Evolutionary conservation across 768 basidiomycete genomes (phyloP).

Genomic region (Podaxis sp.): DNA sequence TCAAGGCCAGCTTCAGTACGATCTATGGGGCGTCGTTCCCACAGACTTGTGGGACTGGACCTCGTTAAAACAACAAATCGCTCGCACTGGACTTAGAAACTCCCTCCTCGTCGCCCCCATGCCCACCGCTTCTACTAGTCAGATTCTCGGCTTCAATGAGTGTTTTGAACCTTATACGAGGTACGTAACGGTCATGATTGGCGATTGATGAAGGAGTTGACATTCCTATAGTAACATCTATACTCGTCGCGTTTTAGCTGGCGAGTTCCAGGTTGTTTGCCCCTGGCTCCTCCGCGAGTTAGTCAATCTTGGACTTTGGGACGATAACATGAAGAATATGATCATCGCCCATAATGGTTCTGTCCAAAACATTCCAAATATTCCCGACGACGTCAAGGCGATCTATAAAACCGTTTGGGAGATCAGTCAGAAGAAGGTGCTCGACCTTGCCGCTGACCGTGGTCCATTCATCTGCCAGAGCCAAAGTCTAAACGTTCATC

Average conservation of each 20-base stretch:
- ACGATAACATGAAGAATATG: conserved; percentile 99
- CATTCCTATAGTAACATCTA: conserved; percentile 83
- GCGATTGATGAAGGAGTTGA: conserved; percentile 1
- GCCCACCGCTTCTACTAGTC: conserved; percentile 98
- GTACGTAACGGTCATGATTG: conserved; percentile 33
- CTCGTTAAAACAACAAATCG: conserved; percentile 82
- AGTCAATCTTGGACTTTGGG: conserved; percentile 93
- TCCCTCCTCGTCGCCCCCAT: conserved; percentile 93
- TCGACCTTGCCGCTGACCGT: conserved; percentile 98
- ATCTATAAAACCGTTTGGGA: conserved; percentile 99
- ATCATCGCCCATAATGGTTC: conserved; percentile 96
- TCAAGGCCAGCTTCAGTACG: conserved; percentile 87
- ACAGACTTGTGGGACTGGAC: conserved; percentile 94
- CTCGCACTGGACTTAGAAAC: conserved; percentile 80
- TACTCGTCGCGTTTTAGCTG: conserved; percentile 97
- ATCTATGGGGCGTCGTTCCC: conserved; percentile 93
- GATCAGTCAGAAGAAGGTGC: conserved; percentile 96
- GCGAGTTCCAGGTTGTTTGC: conserved; percentile 99
- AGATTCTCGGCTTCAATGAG: conserved; percentile 97
- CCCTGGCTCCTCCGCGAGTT: conserved; percentile 99
- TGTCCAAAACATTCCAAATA: conserved; percentile 81
- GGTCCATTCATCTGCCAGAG: conserved; percentile 98
- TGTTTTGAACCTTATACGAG: conserved; percentile 99
- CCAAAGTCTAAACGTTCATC: conserved; percentile 92
- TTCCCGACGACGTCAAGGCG: conserved; percentile 90